Conservation (phyloP, 306 rosid genomes). For the Argentina anserina region DNA sequence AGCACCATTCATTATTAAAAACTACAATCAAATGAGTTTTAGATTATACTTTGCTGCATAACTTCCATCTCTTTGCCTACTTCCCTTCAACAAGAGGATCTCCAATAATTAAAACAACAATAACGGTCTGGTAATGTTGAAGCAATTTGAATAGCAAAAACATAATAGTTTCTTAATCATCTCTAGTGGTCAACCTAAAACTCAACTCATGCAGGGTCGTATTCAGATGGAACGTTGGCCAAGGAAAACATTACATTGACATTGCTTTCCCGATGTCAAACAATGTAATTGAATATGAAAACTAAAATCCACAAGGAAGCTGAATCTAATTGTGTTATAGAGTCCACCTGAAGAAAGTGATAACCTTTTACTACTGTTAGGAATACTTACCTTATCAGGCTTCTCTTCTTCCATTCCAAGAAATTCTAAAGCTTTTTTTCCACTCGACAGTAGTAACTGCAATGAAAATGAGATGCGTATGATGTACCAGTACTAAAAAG, state of each 20-base stretch:
- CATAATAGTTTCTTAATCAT: background rate
- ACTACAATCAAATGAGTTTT: background rate
- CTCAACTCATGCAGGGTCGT: background rate
- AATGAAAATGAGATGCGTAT: background rate
- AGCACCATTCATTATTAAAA: background rate
- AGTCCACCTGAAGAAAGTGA: background rate
- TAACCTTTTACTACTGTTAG: background rate
- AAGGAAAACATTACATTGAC: background rate
- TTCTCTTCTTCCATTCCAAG: constrained; percentile 14
- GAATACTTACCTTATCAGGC: background rate
- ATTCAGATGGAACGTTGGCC: background rate
- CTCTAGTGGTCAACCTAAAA: background rate
- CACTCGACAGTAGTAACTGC: constrained; percentile 19
- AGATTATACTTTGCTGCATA: background rate
- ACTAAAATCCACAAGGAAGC: background rate
- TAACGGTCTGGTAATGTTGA: background rate
- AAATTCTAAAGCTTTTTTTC: constrained; percentile 9
- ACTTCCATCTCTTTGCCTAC: background rate
- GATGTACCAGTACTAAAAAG: background rate
- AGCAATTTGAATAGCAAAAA: background rate
- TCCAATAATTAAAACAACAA: background rate
- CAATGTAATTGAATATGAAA: background rate
- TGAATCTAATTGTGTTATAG: too few relatives aligned
- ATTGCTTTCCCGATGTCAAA: background rate
- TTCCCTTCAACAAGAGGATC: background rate